A percentile compares a stretch with the other conserved stretches of the same genome.
Conservation (phyloP, 2,329 filamentous ascomycete genomes). For the Fusarium bactridioides region DNA sequence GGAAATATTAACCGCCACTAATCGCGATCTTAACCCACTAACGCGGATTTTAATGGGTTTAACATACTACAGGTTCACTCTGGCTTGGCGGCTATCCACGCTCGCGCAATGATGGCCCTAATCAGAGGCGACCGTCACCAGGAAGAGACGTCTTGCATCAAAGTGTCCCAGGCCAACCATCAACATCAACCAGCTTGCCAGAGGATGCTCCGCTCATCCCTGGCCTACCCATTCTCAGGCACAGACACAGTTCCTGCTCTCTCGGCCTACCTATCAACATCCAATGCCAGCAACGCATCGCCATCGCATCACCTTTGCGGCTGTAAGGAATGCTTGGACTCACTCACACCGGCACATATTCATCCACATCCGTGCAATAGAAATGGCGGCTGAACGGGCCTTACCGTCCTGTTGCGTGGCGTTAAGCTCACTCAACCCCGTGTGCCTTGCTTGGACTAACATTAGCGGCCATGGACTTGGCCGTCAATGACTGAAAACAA, state of each 20-base stretch:
- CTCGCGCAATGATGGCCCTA: background rate
- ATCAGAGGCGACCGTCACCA: background rate
- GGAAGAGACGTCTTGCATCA: background rate
- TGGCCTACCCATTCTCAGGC: background rate
- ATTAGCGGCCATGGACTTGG: background rate
- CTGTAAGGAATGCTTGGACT: conserved; percentile 7
- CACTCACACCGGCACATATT: background rate
- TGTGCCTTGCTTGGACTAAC: conserved; percentile 21
- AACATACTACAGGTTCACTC: background rate
- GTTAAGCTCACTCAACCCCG: background rate
- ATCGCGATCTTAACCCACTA: background rate
- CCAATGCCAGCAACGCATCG: background rate
- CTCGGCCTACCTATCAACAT: background rate
- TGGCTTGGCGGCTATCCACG: background rate
- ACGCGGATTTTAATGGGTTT: background rate
- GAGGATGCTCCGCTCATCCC: background rate
- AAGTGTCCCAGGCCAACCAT: conserved; percentile 6
- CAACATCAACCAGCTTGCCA: background rate
- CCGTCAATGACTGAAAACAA: background rate
- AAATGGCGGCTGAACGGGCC: conserved; percentile 18
- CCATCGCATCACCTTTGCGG: background rate
- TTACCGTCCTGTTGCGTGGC: conserved; percentile 14
- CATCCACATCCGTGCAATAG: background rate
- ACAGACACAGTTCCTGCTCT: conserved; percentile 6
- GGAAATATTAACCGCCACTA: conserved; percentile 17